Base-by-base conservation (phyloP, 805 yeast species). In the Ogataea dorogensis region DNA sequence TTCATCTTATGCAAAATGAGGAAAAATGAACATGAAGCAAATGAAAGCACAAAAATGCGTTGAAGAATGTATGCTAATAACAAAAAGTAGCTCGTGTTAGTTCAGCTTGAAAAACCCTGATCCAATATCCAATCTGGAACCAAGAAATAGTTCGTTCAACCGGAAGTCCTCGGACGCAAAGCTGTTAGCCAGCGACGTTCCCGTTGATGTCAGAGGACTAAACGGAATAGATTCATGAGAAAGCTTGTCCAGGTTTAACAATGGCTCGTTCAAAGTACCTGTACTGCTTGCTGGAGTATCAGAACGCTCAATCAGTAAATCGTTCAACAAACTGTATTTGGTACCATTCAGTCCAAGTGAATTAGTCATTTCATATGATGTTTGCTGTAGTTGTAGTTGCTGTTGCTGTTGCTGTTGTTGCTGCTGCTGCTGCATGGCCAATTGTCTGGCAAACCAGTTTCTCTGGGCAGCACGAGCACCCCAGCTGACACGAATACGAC, bases 401-500 rank as follows among this genome's bases (percentile, higher is more conserved):
- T 17, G 34, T 17, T 16, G 28, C 26, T 21, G 26, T 17, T 22
- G 33, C 15, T 26, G 38, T 22, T 38, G 42, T 21, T 27, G 33
- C 13, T 28, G 45, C 13, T 24, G 23, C 27, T 61, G 65, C 33
- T 60, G 64, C 29, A 51, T 12, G 20, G 51, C 52, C 27, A 58
- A 36, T 36, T 58, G 62, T 44, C 61, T 56, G 3, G 62, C 62
- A 50, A 57, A 55, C 61, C 61, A 56, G 36, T 54, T 59, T 40
- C 65, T 51, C 49, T 58, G 65, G 16, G 61, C 65, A 8, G 84
- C 75, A 48, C 87, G 73, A 19, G 64, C 65, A 24, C 96, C 96
- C 96, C 96, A 88, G 34, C 91, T 81, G 40, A 88, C 71, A 50
- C 95, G 70, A 31, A 88, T 79, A 43, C 91, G 72, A 39, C 86